phyloP scores from a whole-genome alignment of 2,329 filamentous ascomycete species.

The Aspergillus vadensis region DNA sequence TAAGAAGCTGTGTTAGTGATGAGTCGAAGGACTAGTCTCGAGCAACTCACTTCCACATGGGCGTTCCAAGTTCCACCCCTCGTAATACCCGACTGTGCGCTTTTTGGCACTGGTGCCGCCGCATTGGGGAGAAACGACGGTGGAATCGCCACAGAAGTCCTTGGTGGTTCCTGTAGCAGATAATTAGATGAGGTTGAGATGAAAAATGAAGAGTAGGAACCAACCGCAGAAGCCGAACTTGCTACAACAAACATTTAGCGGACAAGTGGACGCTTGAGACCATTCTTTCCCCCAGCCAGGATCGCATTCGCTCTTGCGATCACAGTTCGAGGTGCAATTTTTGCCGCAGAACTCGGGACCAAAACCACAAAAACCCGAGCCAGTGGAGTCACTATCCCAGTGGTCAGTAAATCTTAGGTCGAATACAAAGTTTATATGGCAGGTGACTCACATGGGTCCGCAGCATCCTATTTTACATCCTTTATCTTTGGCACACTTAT shows the following conservation, averaged over 20 bases:
- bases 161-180: slow-evolving; percentile 8
- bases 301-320: slow-evolving; percentile 29
- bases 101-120: slow-evolving; percentile 5
- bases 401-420: not conserved
- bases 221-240: slow-evolving; percentile 10
- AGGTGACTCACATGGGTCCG: slow-evolving; percentile 4
- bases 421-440: not conserved
- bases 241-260: slow-evolving; percentile 7
- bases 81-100: slow-evolving; percentile 41
- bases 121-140: slow-evolving; percentile 16
- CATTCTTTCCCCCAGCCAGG: slow-evolving; percentile 25
- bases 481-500: slow-evolving; percentile 11
- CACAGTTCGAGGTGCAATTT: slow-evolving; percentile 22
- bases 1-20: not conserved
- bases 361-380: slow-evolving; percentile 17
- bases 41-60: slow-evolving; percentile 21
- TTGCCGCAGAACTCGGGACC: slow-evolving; percentile 17
- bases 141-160: slow-evolving; percentile 11
- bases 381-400: slow-evolving; percentile 10
- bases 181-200: not conserved
- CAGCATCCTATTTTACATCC: slow-evolving; percentile 13
- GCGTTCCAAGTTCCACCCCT: slow-evolving; percentile 32
- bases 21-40: not conserved
- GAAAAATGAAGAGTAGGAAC: not conserved
- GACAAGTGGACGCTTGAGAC: not conserved